Percentiles rank a stretch among this genome's conserved stretches.
phyloP scores from a whole-genome alignment of 768 basidiomycete genomes.

The Multifurca ochricompacta region DNA sequence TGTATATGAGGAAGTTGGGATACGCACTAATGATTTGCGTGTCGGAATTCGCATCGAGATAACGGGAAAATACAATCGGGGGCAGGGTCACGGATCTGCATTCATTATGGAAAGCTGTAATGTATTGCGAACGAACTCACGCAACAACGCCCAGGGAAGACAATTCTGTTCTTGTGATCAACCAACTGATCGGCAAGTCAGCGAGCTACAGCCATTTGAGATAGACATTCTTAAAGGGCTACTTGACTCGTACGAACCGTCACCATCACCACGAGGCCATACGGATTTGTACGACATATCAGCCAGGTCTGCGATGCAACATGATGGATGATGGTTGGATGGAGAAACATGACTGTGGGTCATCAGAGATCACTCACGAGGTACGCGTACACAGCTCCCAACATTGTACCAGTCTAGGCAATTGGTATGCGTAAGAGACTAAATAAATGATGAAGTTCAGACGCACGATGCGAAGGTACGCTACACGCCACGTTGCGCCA shows the following conservation, averaged over 20 bases:
- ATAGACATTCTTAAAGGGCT: background rate
- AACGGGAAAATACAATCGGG: slow-evolving; percentile 32
- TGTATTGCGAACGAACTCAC: slow-evolving; percentile 26
- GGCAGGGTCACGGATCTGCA: slow-evolving; percentile 38
- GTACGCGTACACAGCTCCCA: slow-evolving; percentile 29
- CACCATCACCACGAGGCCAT: slow-evolving; percentile 34
- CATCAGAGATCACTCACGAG: slow-evolving; percentile 25
- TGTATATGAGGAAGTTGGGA: background rate
- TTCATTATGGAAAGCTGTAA: background rate
- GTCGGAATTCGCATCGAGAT: slow-evolving; percentile 18
- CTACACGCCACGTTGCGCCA: slow-evolving; percentile 43
- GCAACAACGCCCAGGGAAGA: slow-evolving; percentile 38
- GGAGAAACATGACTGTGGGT: background rate
- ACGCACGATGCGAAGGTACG: slow-evolving; percentile 37
- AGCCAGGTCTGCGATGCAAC: slow-evolving; percentile 29
- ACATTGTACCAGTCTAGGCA: slow-evolving; percentile 27
- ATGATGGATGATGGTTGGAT: background rate
- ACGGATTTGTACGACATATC: slow-evolving; percentile 36
- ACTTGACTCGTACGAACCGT: slow-evolving; percentile 26
- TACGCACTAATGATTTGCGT: slow-evolving; percentile 7
- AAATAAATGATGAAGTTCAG: background rate
- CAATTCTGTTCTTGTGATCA: slow-evolving; percentile 34
- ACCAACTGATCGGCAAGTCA: slow-evolving; percentile 40
- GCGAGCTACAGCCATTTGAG: slow-evolving; percentile 28
- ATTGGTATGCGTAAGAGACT: background rate